These are phyloP conservation scores for Dioszegia crocea DNA, from an alignment of 768 basidiomycete genomes.

Conservation along the genomic window DNA sequence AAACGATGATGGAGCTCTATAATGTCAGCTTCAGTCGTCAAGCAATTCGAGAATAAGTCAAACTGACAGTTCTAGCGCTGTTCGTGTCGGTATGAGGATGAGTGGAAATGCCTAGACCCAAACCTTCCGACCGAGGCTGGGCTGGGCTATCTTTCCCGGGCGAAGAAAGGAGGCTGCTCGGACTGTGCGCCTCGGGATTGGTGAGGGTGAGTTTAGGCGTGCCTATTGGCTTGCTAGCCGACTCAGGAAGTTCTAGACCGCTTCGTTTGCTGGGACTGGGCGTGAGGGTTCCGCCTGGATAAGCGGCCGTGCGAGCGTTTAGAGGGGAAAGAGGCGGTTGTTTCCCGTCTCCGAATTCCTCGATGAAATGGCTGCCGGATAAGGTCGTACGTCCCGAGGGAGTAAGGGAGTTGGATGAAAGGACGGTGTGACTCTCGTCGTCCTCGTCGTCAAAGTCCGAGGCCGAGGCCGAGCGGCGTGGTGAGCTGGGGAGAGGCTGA, in stretches of 20 bases:
- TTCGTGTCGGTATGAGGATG: background rate
- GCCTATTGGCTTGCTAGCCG: conserved; percentile 11
- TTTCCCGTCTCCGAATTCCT: conserved; percentile 13
- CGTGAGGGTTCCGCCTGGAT: background rate
- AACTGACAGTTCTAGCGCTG: too few species aligned
- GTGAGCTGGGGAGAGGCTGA: background rate
- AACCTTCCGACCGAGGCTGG: background rate
- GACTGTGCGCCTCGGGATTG: conserved; percentile 36
- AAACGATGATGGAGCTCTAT: background rate
- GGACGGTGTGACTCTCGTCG: conserved; percentile 9
- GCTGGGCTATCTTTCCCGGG: conserved; percentile 8
- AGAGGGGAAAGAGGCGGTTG: background rate
- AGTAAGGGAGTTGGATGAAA: background rate
- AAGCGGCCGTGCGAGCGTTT: background rate
- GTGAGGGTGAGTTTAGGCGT: conserved; percentile 38
- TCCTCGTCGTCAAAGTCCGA: background rate
- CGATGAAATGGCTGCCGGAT: conserved; percentile 19
- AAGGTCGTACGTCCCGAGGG: background rate
- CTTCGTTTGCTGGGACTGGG: conserved; percentile 7
- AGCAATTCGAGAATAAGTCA: too few species aligned
- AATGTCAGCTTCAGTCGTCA: too few species aligned
- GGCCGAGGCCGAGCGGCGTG: background rate
- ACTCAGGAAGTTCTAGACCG: background rate
- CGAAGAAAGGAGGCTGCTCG: conserved; percentile 30
- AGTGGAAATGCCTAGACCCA: conserved; percentile 14